Percentiles rank a stretch among this genome's conserved stretches.
These are phyloP conservation scores for Candida ulmi DNA, from an alignment of 805 yeast genomes.

Conservation along the genomic window DNA sequence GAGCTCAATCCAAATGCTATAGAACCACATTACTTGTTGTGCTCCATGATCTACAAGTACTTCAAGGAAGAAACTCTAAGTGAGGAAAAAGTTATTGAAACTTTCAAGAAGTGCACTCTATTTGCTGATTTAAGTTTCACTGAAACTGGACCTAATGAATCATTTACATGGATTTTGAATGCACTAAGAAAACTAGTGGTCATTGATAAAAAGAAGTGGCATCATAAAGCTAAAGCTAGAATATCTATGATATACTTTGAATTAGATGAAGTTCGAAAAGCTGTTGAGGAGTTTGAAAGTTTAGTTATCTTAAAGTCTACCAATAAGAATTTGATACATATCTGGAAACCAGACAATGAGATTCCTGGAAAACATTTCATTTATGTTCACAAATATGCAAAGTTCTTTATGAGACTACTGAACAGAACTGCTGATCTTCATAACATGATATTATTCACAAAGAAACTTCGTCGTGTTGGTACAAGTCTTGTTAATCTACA, in stretches of 20 bases:
- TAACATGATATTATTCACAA: slow-evolving; percentile 53
- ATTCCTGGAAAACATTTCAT: slow-evolving; percentile 90
- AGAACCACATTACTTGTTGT: slow-evolving; percentile 72
- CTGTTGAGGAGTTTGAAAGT: slow-evolving; percentile 57
- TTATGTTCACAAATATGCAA: slow-evolving; percentile 65
- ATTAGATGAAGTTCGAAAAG: slow-evolving; percentile 43
- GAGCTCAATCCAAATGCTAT: slow-evolving; percentile 35
- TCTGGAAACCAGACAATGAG: slow-evolving; percentile 93
- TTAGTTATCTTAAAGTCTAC: slow-evolving; percentile 62
- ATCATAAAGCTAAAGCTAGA: slow-evolving; percentile 75
- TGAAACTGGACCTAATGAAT: slow-evolving; percentile 14
- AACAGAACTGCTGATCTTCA: slow-evolving; percentile 49
- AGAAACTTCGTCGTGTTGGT: slow-evolving; percentile 72
- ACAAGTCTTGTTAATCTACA: slow-evolving; percentile 66
- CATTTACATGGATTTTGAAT: slow-evolving; percentile 36
- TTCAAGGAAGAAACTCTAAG: slow-evolving; percentile 32
- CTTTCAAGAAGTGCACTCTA: slow-evolving; percentile 30
- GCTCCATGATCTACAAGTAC: slow-evolving; percentile 54
- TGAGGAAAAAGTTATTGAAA: slow-evolving; percentile 31
- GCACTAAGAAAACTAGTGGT: slow-evolving; percentile 42
- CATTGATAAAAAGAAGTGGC: slow-evolving; percentile 85
- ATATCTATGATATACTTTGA: slow-evolving; percentile 57
- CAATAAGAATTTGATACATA: slow-evolving; percentile 67
- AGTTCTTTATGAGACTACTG: slow-evolving; percentile 55
- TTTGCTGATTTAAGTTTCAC: slow-evolving; percentile 13